Conservation (phyloP, 2,329 filamentous ascomycete species). For the Bisporella sp. region DNA sequence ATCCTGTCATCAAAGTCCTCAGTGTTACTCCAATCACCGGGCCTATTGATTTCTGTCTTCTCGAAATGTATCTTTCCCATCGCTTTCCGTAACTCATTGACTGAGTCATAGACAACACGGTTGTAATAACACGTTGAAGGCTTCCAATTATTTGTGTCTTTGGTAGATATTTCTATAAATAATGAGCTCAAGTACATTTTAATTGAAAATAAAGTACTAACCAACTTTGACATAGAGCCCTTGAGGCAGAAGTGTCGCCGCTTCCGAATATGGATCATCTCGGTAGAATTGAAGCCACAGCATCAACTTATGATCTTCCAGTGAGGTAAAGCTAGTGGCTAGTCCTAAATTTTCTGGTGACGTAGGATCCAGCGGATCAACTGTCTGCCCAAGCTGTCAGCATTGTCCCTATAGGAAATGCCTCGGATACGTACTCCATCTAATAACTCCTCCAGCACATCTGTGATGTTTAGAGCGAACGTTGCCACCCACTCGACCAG, state of each 20-base stretch:
- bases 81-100: slow-evolving; percentile 39
- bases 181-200: slow-evolving; percentile 32
- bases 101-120: slow-evolving; percentile 43
- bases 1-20: slow-evolving; percentile 7
- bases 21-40: slow-evolving; percentile 13
- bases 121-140: slow-evolving; percentile 48
- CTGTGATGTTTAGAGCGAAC: not conserved
- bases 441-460: not conserved
- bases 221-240: slow-evolving; percentile 12
- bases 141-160: slow-evolving; percentile 43
- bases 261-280: not conserved
- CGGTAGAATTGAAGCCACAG: not conserved
- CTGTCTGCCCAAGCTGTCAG: not conserved
- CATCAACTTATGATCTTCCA: not conserved
- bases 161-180: slow-evolving; percentile 39
- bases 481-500: not conserved
- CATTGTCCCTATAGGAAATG: not conserved
- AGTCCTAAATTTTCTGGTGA: not conserved
- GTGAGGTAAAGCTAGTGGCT: no score
- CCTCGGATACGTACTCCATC: not conserved
- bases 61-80: slow-evolving; percentile 10
- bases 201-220: slow-evolving; percentile 1
- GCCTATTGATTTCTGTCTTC: slow-evolving; percentile 7
- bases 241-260: slow-evolving; percentile 13
- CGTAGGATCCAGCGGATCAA: no score